Base-by-base conservation (phyloP, 225 moss, liverwort and hornwort genomes). In the Climacium dendroides region DNA sequence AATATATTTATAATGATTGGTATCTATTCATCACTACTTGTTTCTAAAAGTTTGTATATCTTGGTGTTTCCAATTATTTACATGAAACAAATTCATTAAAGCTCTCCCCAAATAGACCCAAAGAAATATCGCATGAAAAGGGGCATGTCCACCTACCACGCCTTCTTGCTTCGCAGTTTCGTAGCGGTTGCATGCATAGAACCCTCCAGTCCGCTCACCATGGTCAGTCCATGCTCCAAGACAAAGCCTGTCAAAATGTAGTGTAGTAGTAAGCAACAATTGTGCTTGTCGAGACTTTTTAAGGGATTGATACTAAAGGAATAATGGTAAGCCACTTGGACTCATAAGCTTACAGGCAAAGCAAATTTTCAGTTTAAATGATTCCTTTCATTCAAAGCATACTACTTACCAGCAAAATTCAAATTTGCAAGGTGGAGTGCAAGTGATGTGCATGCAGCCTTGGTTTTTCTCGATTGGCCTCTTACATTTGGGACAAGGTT, bases 391-490 rank as follows among this genome's bases (percentile, higher is more conserved):
- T 60, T 30, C 12, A 54, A 66, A 39, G 43, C 35, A 35, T 34
- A 53, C 28, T 66, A 87, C 87, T 85, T 86, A 92, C 95, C 95
- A 96, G 83, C 96, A 95, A 87, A 95, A 95, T 65, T 96, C 92
- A 85, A 95, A 96, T 88, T 97, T 97, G 93, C 99, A 99, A 88
- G 99, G 99, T 34, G 97, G 99, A 43, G 99, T 99, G 90, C 99
- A 99, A 81, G 99, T 99, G 74, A 99, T 99, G 86, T 99, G 99
- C 99, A 99, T 99, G 92, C 99, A 99, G 65, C 99, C 99, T 91
- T 99, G 99, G 66, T 99, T 99, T 89, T 99, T 99, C 92, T 99
- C 99, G 50, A 99, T 99, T 55, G 99, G 99, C 55, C 99, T 95
- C 94, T 99, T 99, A 85, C 99, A 99, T 87, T 99, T 99, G 10